These are phyloP conservation scores for Torulaspora pretoriensis DNA, from an alignment of 1,139 yeast species.

Conservation along the genomic window DNA sequence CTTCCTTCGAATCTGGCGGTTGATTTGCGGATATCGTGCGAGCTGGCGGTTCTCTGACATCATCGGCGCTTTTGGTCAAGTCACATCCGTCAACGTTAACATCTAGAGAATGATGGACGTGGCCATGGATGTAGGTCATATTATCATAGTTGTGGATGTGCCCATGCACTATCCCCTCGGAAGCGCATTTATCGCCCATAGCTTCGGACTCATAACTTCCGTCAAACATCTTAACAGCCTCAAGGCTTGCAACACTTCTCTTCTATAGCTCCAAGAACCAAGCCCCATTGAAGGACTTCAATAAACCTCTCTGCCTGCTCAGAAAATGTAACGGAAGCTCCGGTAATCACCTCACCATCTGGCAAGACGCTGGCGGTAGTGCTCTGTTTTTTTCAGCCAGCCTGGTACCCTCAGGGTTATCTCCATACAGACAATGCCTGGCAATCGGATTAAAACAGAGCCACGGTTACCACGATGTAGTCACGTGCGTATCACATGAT, in stretches of 20 bases:
- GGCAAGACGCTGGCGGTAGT: neutral
- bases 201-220: neutral
- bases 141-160: conserved; percentile 63
- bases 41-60: neutral
- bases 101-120: conserved; percentile 44
- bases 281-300: too few species aligned
- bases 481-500: neutral
- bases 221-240: too few species aligned
- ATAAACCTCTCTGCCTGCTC: too few species aligned
- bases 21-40: neutral
- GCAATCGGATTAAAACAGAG: too few species aligned
- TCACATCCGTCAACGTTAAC: neutral
- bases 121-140: conserved; percentile 67
- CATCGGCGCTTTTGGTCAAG: neutral
- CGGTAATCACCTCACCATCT: neutral
- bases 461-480: neutral
- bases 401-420: conserved; percentile 3
- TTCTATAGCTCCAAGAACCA: too few species aligned
- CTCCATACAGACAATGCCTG: neutral
- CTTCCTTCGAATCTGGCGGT: neutral
- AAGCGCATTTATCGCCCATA: conserved; percentile 6
- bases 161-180: conserved; percentile 58
- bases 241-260: too few species aligned
- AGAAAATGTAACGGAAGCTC: neutral
- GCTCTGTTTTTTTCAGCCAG: neutral